phyloP scores from a whole-genome alignment of 805 yeast species.

The Myxozyma sirexii region DNA sequence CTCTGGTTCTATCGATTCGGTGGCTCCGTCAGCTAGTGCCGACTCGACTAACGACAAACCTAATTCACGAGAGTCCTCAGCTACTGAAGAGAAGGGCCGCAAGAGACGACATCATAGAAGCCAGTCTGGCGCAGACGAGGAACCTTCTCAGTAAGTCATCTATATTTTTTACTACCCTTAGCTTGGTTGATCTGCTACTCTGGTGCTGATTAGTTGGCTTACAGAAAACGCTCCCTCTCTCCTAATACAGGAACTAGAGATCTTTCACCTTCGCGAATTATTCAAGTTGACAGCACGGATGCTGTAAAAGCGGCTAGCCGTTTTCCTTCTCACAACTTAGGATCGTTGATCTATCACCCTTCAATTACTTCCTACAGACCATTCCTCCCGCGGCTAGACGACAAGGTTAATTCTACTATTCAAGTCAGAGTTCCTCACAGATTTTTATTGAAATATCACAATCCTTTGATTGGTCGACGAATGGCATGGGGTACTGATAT shows the following conservation, averaged over 20 bases:
- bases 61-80: slow-evolving; percentile 13
- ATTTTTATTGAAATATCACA: slow-evolving; percentile 46
- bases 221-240: background rate
- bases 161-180: no score
- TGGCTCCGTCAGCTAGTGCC: slow-evolving; percentile 7
- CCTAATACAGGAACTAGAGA: background rate
- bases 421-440: slow-evolving; percentile 60
- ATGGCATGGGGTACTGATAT: slow-evolving; percentile 90
- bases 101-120: slow-evolving; percentile 38
- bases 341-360: slow-evolving; percentile 57
- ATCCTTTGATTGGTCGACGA: slow-evolving; percentile 49
- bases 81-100: slow-evolving; percentile 19
- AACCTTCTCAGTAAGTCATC: background rate
- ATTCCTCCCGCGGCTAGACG: slow-evolving; percentile 38
- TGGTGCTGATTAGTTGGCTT: background rate
- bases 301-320: slow-evolving; percentile 47
- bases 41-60: slow-evolving; percentile 19
- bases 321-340: slow-evolving; percentile 54
- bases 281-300: slow-evolving; percentile 46
- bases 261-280: background rate
- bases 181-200: background rate
- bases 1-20: slow-evolving; percentile 24
- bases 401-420: slow-evolving; percentile 46
- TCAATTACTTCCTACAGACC: slow-evolving; percentile 6
- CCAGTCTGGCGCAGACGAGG: slow-evolving; percentile 14